Evolutionary conservation across 1,284 basidiomycete species (phyloP), one percentile per base, ranked within the genome.

Genomic region (Irpex sp.): DNA sequence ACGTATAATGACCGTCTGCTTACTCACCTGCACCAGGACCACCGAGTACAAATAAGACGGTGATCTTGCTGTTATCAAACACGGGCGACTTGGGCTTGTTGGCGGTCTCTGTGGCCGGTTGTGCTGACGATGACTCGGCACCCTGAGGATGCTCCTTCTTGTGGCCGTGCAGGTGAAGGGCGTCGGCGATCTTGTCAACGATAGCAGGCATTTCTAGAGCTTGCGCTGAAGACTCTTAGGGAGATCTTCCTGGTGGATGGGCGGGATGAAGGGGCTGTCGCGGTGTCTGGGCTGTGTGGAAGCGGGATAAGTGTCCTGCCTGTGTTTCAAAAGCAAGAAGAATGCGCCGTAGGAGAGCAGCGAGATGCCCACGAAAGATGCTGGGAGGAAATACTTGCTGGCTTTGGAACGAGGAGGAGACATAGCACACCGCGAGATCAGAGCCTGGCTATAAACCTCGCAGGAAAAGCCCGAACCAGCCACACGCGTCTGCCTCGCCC

Each of bases 31-130:
- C 94, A 60, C 97, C 97, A 21, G 97, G 97, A 1, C 97, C 97
- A 48, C 97, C 97, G 21, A 99, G 89, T 18, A 99, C 96, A 71
- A 94, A 99, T 68, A 99, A 82, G 63, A 99, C 95, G 23, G 85
- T 90, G 66, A 98, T 88, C 66, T 94, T 88, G 58, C 75, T 74
- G 51, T 79, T 74, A 72, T 94, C 86, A 70, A 98, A 98, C 10
- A 79, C 81, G 14, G 85, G 78, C 9, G 68, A 64, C 37, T 48
- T 64, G 18, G 55, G 21, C 18, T 49, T 36, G 7, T 35, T 19
- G n/a, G 60, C 56, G 19, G 63, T 18, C 16, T 55, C 12, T 37
- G 55, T 36, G 1, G 59, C 16, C 4, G 64, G 53, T 28, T 61
- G 55, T 9, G 58, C 33, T 39, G 56, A 56, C 51, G 58, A 47